phyloP scores from a whole-genome alignment of 768 basidiomycete genomes.

The Omphalotus guepiniiformis region DNA sequence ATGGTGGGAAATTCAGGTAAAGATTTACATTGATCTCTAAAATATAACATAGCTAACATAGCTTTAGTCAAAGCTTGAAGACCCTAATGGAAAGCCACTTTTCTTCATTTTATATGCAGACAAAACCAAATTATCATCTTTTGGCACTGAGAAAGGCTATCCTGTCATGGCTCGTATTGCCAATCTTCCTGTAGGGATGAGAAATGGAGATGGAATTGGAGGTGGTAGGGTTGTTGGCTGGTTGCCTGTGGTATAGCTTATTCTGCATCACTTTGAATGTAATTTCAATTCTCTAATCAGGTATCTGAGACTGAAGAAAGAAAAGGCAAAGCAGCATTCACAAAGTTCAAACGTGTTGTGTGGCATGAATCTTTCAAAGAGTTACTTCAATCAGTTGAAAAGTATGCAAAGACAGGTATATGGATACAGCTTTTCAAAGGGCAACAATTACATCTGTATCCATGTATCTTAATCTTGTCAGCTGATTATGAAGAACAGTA shows the following conservation, averaged over 20 bases:
- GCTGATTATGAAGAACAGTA: slow-evolving; percentile 27
- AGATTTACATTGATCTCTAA: slow-evolving; percentile 17
- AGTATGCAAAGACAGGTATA: slow-evolving; percentile 18
- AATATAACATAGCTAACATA: not conserved
- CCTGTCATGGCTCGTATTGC: slow-evolving; percentile 12
- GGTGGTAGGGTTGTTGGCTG: slow-evolving; percentile 16
- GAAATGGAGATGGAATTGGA: slow-evolving; percentile 12
- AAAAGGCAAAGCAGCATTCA: slow-evolving; percentile 24
- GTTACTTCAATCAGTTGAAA: slow-evolving; percentile 24
- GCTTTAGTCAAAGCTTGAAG: slow-evolving; percentile 11
- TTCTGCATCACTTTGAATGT: not conserved
- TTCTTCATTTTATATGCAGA: slow-evolving; percentile 18
- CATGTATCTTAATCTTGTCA: slow-evolving; percentile 22
- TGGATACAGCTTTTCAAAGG: slow-evolving; percentile 12
- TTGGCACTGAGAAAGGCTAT: slow-evolving; percentile 14
- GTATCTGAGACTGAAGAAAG: slow-evolving; percentile 27
- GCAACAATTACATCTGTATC: slow-evolving; percentile 30
- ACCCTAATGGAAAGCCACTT: slow-evolving; percentile 14
- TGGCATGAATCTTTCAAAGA: slow-evolving; percentile 34
- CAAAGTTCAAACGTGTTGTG: slow-evolving; percentile 28
- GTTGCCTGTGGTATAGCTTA: slow-evolving; percentile 10
- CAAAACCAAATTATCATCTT: slow-evolving; percentile 15
- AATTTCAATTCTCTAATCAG: slow-evolving; percentile 14
- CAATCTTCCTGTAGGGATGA: slow-evolving; percentile 13
- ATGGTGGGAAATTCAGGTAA: slow-evolving; percentile 35